Evolutionary conservation across 2,329 filamentous ascomycete species (phyloP).

Genomic region (Rutstroemia sydowiana): DNA sequence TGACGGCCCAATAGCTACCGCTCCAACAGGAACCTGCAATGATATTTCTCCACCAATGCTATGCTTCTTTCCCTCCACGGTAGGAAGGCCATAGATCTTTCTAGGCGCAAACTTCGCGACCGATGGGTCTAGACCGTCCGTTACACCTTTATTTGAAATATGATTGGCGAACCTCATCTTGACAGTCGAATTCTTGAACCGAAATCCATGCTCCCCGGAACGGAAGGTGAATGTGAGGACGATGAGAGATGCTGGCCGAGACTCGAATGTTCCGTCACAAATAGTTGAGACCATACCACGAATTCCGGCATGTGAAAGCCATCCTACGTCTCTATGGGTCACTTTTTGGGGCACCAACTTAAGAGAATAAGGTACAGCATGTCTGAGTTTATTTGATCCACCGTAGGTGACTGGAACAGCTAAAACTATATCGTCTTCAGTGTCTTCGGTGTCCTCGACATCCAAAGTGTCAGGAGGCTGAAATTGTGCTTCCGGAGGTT

Average conservation of each 20-base stretch:
- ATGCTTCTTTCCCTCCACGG: constrained; percentile 4
- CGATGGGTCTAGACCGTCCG: neutral
- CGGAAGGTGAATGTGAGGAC: constrained; percentile 27
- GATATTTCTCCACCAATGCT: constrained; percentile 13
- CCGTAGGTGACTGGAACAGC: too few species aligned
- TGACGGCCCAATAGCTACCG: constrained; percentile 10
- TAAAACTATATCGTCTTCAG: too few species aligned
- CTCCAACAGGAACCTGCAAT: constrained; percentile 10
- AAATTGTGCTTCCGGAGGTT: too few species aligned
- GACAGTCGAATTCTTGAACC: constrained; percentile 15
- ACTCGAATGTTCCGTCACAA: constrained; percentile 14
- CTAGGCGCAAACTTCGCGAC: constrained; percentile 15
- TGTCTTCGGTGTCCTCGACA: too few species aligned
- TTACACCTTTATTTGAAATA: neutral
- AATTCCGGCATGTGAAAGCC: constrained; percentile 25
- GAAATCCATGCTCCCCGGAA: constrained; percentile 13
- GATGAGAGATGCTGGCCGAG: constrained; percentile 8
- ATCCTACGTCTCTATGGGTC: constrained; percentile 46
- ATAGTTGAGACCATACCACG: constrained; percentile 15
- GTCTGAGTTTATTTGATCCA: too few species aligned
- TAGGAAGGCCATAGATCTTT: constrained; percentile 16
- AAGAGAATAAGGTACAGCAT: neutral
- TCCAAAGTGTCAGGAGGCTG: too few species aligned
- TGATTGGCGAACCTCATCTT: constrained; percentile 14
- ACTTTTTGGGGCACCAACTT: neutral